Base-by-base conservation (phyloP, 495 filamentous ascomycete species). In the Aspergillus kassunensis region DNA sequence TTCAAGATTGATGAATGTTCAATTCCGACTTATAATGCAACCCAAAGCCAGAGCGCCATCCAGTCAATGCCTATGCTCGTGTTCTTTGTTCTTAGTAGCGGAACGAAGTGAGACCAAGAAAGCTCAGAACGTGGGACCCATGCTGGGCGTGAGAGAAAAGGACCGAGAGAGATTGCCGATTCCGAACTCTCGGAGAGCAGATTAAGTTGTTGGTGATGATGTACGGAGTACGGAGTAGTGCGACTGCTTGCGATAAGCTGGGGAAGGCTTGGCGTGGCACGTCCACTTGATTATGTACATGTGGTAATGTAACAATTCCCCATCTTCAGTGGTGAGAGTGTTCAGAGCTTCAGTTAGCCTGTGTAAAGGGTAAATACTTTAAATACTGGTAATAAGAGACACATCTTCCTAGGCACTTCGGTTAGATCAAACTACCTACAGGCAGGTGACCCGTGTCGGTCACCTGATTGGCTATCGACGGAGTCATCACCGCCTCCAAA, bases 401-500 rank as follows among this genome's bases (percentile, higher is more conserved):
- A n/a, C n/a, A n/a, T n/a, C n/a, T n/a, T n/a, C n/a, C n/a, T n/a
- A n/a, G n/a, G n/a, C n/a, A n/a, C n/a, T n/a, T n/a, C n/a, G n/a
- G n/a, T n/a, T n/a, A n/a, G 9, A 9, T 27, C 4, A 33, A 33
- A 18, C 24, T 46, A 46, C 18, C 15, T 35, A 30, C 29, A 27
- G 42, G 34, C 46, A 55, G 40, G 36, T 54, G 46, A 43, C 23
- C 40, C 39, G 6, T 16, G 31, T 27, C 19, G 19, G 16, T 39
- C 40, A 44, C 29, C 40, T 54, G 53, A 62, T 62, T 62, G 55
- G 59, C 45, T 30, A 6, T n/a, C 30, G 39, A 23, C 7, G 36
- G 53, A 53, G 53, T 62, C 60, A 62, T 57, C 51, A 53, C 47
- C 53, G 48, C 48, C 39, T 21, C 13, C 20, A 40, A 37, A 8